These are phyloP conservation scores for Nymphaea thermarum DNA, from an alignment of 164 flowering plant species.

Conservation along the genomic window DNA sequence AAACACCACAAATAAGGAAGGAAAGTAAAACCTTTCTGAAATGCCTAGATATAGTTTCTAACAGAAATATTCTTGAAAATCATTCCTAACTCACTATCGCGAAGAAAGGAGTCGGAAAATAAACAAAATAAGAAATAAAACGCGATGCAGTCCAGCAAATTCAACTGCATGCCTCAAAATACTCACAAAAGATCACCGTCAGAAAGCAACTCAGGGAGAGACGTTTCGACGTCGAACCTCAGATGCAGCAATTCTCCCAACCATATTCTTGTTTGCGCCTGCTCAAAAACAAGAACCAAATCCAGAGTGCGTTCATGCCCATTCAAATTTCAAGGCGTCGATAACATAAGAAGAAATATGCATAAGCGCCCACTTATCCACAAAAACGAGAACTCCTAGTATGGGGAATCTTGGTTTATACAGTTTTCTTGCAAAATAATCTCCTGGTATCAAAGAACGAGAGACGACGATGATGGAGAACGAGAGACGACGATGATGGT, in stretches of 20 bases:
- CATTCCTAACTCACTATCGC: no score
- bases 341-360: no score
- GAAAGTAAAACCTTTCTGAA: neutral
- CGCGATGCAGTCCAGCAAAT: neutral
- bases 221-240: constrained; percentile 37
- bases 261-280: constrained; percentile 71
- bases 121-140: neutral
- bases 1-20: neutral
- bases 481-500: neutral
- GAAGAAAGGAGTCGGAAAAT: no score
- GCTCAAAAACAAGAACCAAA: constrained; percentile 2
- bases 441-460: neutral
- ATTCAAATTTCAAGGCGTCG: no score
- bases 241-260: constrained; percentile 50
- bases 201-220: constrained; percentile 46
- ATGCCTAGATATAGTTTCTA: neutral
- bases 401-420: no score
- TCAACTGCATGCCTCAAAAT: neutral
- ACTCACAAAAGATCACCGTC: constrained; percentile 62
- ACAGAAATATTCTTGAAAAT: no score
- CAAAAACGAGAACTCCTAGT: neutral
- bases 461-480: neutral
- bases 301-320: neutral
- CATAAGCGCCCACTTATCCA: no score
- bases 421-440: no score